Evolutionary conservation across 169 alveolate genomes (phyloP).

Genomic region (Plasmodium berghei): DNA sequence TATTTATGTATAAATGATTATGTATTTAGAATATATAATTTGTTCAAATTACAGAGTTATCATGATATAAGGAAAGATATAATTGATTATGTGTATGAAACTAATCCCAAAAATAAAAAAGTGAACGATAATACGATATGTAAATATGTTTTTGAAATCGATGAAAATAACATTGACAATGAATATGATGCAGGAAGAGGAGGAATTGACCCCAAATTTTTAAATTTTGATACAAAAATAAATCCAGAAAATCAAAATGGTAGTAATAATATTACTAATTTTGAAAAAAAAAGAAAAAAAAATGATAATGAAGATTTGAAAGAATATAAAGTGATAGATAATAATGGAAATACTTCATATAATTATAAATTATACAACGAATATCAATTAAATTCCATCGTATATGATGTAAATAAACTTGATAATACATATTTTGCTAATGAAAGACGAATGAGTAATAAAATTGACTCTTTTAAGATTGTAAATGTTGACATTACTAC

Average conservation of each 20-base stretch:
- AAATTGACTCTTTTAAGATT: constrained; percentile 47
- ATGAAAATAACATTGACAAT: constrained; percentile 3
- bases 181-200: background rate
- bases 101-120: constrained; percentile 80
- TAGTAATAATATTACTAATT: background rate
- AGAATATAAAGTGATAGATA: background rate
- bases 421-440: constrained; percentile 73
- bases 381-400: constrained; percentile 66
- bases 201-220: background rate
- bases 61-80: constrained; percentile 91
- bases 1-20: constrained; percentile 93
- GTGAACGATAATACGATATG: constrained; percentile 51
- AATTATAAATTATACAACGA: constrained; percentile 17
- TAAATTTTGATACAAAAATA: background rate
- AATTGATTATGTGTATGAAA: constrained; percentile 87
- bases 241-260: background rate
- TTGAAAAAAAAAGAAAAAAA: constrained; percentile 33
- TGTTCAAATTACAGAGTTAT: constrained; percentile 91
- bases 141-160: constrained; percentile 65
- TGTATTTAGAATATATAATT: constrained; percentile 90
- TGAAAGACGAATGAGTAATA: constrained; percentile 74
- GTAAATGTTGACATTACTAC: constrained; percentile 40
- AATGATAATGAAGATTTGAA: background rate
- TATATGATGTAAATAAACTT: constrained; percentile 44
- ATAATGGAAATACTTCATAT: background rate